Conservation (phyloP, 2,329 filamentous ascomycete species). For the Trichoderma sp. region DNA sequence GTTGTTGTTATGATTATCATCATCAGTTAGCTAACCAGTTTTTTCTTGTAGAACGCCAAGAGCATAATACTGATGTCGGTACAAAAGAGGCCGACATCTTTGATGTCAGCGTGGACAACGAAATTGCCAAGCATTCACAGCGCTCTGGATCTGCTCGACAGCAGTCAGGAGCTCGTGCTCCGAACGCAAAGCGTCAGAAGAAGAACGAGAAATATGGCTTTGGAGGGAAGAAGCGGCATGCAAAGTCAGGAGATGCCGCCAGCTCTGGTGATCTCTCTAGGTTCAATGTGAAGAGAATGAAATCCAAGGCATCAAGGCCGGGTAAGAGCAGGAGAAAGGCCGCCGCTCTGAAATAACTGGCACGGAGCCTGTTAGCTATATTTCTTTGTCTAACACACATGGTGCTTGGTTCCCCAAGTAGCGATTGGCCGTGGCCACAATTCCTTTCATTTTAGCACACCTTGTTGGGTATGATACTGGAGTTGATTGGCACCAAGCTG, state of each 20-base stretch:
- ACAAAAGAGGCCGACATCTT: slow-evolving; percentile 85
- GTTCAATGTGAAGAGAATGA: slow-evolving; percentile 85
- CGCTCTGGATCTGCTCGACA: slow-evolving; percentile 44
- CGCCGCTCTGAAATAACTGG: slow-evolving; percentile 33
- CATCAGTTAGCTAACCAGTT: not conserved
- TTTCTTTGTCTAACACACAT: not conserved
- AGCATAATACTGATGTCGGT: slow-evolving; percentile 60
- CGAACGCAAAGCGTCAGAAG: slow-evolving; percentile 79
- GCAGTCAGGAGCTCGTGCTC: slow-evolving; percentile 33
- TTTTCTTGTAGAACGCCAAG: slow-evolving; percentile 73
- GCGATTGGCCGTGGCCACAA: not conserved
- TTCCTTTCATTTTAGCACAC: not conserved
- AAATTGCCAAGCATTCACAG: slow-evolving; percentile 49
- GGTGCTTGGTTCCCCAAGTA: not conserved
- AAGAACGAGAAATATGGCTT: slow-evolving; percentile 95
- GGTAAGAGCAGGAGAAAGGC: slow-evolving; percentile 57
- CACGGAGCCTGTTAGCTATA: not conserved
- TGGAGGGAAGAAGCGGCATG: slow-evolving; percentile 89
- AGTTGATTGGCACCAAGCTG: not conserved
- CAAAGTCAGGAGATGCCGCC: slow-evolving; percentile 85
- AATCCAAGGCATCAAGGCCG: slow-evolving; percentile 54
- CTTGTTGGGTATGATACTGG: not conserved
- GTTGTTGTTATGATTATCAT: not conserved
- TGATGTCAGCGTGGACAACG: slow-evolving; percentile 80
- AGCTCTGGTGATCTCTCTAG: slow-evolving; percentile 79